Evolutionary conservation across 2,329 filamentous ascomycete genomes (phyloP).

Genomic region (Microdochium bolleyi): DNA sequence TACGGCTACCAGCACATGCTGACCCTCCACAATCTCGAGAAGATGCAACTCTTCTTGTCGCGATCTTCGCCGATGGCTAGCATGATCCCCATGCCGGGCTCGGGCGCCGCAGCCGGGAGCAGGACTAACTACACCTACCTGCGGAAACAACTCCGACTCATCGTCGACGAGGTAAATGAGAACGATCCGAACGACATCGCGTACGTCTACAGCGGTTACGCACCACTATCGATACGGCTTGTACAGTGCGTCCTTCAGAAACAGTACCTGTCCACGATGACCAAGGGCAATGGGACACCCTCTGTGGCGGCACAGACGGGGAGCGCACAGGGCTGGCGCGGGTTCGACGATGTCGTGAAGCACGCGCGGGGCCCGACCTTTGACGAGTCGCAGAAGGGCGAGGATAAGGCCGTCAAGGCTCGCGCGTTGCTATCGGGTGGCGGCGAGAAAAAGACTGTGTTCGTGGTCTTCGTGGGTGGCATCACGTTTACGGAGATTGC

Average conservation of each 20-base stretch:
- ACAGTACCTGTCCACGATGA: conserved; percentile 66
- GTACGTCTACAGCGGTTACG: conserved; percentile 98
- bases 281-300: conserved; percentile 45
- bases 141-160: conserved; percentile 77
- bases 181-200: conserved; percentile 88
- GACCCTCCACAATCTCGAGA: conserved; percentile 82
- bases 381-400: conserved; percentile 84
- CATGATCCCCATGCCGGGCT: conserved; percentile 68
- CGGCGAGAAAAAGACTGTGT: conserved; percentile 72
- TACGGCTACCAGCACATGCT: conserved; percentile 94
- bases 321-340: conserved; percentile 75
- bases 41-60: conserved; percentile 76
- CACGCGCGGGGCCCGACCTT: conserved; percentile 84
- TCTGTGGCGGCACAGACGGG: conserved; percentile 21
- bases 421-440: conserved; percentile 72
- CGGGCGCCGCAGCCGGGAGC: conserved; percentile 46
- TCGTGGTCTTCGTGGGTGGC: conserved; percentile 96
- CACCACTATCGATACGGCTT: conserved; percentile 81
- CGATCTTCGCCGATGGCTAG: conserved; percentile 70
- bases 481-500: conserved; percentile 96
- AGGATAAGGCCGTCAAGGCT: conserved; percentile 87
- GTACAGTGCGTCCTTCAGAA: conserved; percentile 94
- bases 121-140: conserved; percentile 89
- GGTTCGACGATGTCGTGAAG: conserved; percentile 88
- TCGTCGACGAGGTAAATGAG: conserved; percentile 95